Conservation (phyloP, 805 yeast genomes). For the Candida peoriensis region DNA sequence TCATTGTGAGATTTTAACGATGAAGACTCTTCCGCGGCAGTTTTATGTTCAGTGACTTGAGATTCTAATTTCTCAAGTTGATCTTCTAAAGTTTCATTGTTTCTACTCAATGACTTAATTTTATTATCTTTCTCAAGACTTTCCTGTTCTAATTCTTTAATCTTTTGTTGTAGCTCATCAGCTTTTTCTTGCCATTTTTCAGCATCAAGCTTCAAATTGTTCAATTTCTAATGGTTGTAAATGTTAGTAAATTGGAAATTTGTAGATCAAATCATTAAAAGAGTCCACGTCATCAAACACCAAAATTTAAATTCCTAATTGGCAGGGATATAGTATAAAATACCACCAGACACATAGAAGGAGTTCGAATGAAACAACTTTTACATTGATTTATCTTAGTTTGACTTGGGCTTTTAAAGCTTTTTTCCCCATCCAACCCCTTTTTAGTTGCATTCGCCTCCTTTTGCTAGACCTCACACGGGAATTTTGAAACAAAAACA, state of each 20-base stretch:
- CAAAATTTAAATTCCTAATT: no score
- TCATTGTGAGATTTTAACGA: conserved; percentile 87
- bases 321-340: no score
- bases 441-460: conserved; percentile 1
- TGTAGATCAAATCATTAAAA: no score
- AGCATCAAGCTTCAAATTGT: conserved; percentile 86
- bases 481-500: no score
- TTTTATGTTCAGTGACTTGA: conserved; percentile 70
- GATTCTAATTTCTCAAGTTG: conserved; percentile 70
- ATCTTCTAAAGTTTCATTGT: conserved; percentile 83
- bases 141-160: conserved; percentile 91
- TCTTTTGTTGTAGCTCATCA: conserved; percentile 74
- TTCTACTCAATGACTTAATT: conserved; percentile 87
- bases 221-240: conserved; percentile 59
- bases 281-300: no score
- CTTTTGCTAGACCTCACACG: no score
- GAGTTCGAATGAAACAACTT: no score
- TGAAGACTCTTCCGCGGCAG: conserved; percentile 86
- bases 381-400: no score
- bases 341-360: no score
- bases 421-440: no score
- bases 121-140: conserved; percentile 90
- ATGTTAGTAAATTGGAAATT: conserved; percentile 14
- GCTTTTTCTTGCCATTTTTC: conserved; percentile 97
- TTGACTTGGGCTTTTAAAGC: no score